These are phyloP conservation scores for Microcos paniculata DNA, from an alignment of 345 rosid species.

Conservation along the genomic window DNA sequence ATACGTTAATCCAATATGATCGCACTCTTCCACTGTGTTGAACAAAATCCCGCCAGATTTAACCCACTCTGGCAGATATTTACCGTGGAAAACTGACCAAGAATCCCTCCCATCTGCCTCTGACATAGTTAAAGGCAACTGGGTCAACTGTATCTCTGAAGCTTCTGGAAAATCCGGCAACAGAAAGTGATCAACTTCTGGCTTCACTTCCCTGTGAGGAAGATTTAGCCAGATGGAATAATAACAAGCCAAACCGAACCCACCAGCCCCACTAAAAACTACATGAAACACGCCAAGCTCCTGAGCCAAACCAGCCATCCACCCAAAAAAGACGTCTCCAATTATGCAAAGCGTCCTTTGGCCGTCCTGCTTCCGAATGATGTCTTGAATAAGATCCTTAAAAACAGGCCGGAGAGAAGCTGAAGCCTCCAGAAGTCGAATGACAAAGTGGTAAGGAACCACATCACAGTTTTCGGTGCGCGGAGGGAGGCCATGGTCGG, in stretches of 20 bases:
- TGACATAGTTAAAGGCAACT: constrained; percentile 36
- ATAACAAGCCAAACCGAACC: constrained; percentile 57
- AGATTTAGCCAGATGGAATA: constrained; percentile 48
- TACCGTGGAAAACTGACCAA: constrained; percentile 41
- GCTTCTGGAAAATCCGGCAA: constrained; percentile 53
- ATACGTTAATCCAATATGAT: constrained; percentile 30
- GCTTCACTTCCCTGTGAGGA: constrained; percentile 27
- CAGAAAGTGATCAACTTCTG: constrained; percentile 24
- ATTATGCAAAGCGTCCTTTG: constrained; percentile 40
- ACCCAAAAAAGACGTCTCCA: constrained; percentile 57
- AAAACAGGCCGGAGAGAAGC: constrained; percentile 47
- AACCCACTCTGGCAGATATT: constrained; percentile 37
- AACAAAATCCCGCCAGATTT: constrained; percentile 31
- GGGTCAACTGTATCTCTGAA: constrained; percentile 37
- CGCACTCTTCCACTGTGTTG: constrained; percentile 34
- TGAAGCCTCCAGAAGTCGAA: constrained; percentile 56
- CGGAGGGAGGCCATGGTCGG: constrained; percentile 71
- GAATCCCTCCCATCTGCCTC: constrained; percentile 53
- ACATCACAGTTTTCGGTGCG: constrained; percentile 61
- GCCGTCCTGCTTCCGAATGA: constrained; percentile 16
- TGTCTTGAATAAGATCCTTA: constrained; percentile 27
- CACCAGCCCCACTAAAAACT: constrained; percentile 43
- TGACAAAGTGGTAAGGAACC: constrained; percentile 61
- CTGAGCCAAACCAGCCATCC: constrained; percentile 47
- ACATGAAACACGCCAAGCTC: constrained; percentile 59